Evolutionary conservation across 2,329 filamentous ascomycete species (phyloP), one percentile per base, ranked within the genome.

Genomic region (Dichotomopilus funicola): DNA sequence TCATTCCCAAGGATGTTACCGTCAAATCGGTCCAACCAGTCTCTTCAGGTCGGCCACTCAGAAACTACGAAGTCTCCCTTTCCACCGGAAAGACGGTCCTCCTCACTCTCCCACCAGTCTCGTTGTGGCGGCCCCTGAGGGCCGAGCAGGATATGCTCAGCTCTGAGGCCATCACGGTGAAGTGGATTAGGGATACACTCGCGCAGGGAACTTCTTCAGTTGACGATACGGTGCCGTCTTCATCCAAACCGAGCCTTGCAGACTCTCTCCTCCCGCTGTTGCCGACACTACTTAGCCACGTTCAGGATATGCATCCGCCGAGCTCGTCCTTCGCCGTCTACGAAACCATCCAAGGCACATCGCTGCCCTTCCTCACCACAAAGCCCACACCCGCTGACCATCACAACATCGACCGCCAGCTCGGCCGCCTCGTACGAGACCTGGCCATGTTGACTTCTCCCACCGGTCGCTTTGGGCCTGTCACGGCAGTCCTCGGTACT

Each of bases 401-500:
- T 12, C 65, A 58, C 33, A 52, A 61, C 1, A 62, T 80, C 37
- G 71, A 80, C 51, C 75, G 71, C 54, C 77, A 82, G 55, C 69
- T 70, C 38, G 79, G 79, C 5, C 68, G 67, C 11, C 63, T 82
- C 6, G 64, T 77, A 41, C 72, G 76, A 3, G 67, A 65, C 4
- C 71, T 82, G 5, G 75, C 75, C 0, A 61, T 62, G 1, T 63
- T 79, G 3, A 64, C 66, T 5, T 77, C 78, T 1, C 76, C 76
- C 8, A 75, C 73, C 1, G 70, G 70, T 6, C 70, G 63, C n/a
- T 83, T 82, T 55, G 80, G 80, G 0, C 70, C 71, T n/a, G 70
- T 68, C 1, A 61, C 68, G n/a, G 64, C 68, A 11, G 69, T 76
- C 4, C 57, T 77, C n/a, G 43, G 56, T 55, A 11, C 51, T 57